Evolutionary conservation across 805 yeast species (phyloP).

Genomic region (Candida methanosorbosa): DNA sequence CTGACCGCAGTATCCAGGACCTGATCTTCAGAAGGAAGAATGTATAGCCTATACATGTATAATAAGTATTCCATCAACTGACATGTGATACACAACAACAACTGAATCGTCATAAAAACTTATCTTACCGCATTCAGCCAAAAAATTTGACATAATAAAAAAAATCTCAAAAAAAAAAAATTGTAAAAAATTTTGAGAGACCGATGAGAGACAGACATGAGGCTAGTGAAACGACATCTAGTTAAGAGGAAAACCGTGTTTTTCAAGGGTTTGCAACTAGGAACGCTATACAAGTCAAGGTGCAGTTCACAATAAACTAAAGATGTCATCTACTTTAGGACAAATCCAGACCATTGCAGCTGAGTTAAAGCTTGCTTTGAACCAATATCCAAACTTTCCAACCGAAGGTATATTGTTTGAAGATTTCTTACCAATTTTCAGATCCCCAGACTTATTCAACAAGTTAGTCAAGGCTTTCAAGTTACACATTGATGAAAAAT

Average conservation of each 20-base stretch:
- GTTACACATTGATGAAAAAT: constrained; percentile 52
- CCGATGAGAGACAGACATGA: too few species aligned
- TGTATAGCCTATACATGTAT: background rate
- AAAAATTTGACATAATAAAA: background rate
- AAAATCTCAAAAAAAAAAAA: background rate
- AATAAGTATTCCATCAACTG: too few species aligned
- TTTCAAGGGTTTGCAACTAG: too few species aligned
- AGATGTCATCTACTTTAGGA: background rate
- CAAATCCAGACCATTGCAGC: constrained; percentile 26
- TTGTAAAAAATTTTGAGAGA: too few species aligned
- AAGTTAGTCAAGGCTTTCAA: constrained; percentile 76
- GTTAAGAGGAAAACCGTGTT: too few species aligned
- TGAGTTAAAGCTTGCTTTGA: constrained; percentile 45
- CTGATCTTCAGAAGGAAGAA: background rate
- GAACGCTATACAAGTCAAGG: too few species aligned
- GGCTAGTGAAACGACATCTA: too few species aligned
- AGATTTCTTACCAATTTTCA: constrained; percentile 92
- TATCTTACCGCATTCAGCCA: background rate
- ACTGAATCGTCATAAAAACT: too few species aligned
- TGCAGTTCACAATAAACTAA: too few species aligned
- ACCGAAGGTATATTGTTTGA: constrained; percentile 87
- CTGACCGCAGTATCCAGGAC: background rate
- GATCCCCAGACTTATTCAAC: constrained; percentile 71
- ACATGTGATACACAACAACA: too few species aligned
- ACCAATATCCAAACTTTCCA: constrained; percentile 93